Base-by-base conservation (phyloP, 306 rosid genomes). In the Cicer bijugum region DNA sequence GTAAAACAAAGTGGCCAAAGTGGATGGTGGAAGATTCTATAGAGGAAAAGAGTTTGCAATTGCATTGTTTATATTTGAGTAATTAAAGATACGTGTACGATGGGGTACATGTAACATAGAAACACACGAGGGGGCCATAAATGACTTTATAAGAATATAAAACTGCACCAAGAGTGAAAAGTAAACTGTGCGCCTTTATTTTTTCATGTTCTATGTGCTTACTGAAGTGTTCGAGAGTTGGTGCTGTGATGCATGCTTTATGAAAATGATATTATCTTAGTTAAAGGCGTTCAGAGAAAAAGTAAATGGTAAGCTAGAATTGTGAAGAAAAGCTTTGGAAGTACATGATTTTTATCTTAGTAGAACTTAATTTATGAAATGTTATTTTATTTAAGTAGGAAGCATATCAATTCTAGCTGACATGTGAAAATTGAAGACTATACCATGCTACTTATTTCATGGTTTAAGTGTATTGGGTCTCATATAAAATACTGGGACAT, bases 1-100 rank as follows among this genome's bases (percentile, higher is more conserved):
- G 46, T 19, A 19, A 9, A 7, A 55, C n/a, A 7, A 12, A 61
- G 8, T 61, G 20, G 17, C 46, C 37, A 37, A 61, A 61, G 28
- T 37, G 23, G 23, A 38, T 61, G 38, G 10, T 14, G 47, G 47
- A 61, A 38, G 67, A 61, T 61, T 61, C 46, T 61, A 61, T 4
- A 15, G 67, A 61, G 12, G 46, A 37, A 37, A 37, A 45, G 46
- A 61, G 47, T 38, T 38, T 14, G 47, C 23, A 9, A n/a, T 38
- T 14, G 47, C 23, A 9, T 14, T 61, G 42, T 9, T 58, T 61
- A 61, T 37, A 61, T 35, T 37, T 37, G 45, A 37, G 67, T 61
- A 35, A 37, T 61, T 35, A 14, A 61, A 3, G 2, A 7, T n/a
- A 6, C 10, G 5, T 15, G 5, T 16, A 15, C 6, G 1, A 52